Evolutionary conservation across 2,329 filamentous ascomycete species (phyloP), one percentile per base, ranked within the genome.

Genomic region (Parasarocladium wereldwijsianum): DNA sequence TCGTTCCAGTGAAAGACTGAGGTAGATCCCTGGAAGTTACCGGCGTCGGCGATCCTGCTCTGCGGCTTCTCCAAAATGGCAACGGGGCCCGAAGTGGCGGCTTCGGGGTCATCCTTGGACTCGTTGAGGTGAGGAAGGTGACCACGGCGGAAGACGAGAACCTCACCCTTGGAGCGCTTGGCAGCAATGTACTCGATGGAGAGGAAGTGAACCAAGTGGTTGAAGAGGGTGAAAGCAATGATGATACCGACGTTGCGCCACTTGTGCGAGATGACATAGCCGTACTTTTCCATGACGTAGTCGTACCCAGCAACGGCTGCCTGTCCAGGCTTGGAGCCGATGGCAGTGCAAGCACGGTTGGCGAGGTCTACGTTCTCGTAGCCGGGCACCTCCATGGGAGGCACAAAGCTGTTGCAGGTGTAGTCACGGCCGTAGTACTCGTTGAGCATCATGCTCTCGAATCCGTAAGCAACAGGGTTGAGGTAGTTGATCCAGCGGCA

Each of bases 1-100:
- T 85, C 64, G 38, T 73, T 66, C 83, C 82, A 92, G 45, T 82
- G 77, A 56, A 87, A 87, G 32, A 84, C 70, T 23, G 40, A 44
- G 38, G 40, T 56, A 46, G 4, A 64, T 18, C 23, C 28, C 20
- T 30, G 13, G 28, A 30, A 22, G 20, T 30, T 30, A 13, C 19
- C 28, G 18, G 19, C 19, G 10, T 23, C 7, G 12, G 28, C 24
- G 20, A 30, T 30, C 28, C 24, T 30, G 28, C 28, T 30, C 28
- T 30, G 23, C 13, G 28, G 20, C 37, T 43, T 46, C 15, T 46
- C 43, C 3, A 35, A 28, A 1, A 43, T 21, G 5, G 36, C 30
- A 2, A 41, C 24, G 8, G 43, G 46, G 0, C 42, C 36, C 1
- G 42, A 36, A 2, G 43, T 32, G 12, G 22, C 31, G 10, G 34